A percentile compares a stretch with the other conserved stretches of the same genome.
Conservation (phyloP, 768 basidiomycete genomes). For the Auricularia sp. region DNA sequence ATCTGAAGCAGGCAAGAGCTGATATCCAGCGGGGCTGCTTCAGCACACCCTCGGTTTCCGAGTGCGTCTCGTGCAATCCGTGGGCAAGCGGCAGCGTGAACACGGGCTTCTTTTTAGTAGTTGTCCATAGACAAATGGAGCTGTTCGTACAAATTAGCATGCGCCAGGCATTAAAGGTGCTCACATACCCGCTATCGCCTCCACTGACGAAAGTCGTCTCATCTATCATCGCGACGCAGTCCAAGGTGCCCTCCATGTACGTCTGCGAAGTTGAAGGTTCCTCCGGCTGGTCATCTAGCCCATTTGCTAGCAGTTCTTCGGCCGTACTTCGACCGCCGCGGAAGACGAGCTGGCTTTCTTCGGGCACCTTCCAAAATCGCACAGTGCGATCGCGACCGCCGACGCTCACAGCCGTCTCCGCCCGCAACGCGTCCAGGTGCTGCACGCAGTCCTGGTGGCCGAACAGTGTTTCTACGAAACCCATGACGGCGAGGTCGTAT, state of each 20-base stretch:
- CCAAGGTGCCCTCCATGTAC: slow-evolving; percentile 85
- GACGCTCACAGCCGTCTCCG: slow-evolving; percentile 76
- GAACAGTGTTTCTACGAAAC: slow-evolving; percentile 92
- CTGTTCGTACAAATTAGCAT: slow-evolving; percentile 29
- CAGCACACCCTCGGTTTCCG: slow-evolving; percentile 65
- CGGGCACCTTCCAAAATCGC: slow-evolving; percentile 92
- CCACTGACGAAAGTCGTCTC: slow-evolving; percentile 88
- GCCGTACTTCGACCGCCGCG: slow-evolving; percentile 65
- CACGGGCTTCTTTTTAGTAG: slow-evolving; percentile 87
- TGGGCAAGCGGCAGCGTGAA: slow-evolving; percentile 83
- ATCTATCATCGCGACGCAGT: slow-evolving; percentile 91
- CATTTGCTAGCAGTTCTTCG: slow-evolving; percentile 72
- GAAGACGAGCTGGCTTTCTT: slow-evolving; percentile 92
- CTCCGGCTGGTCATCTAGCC: slow-evolving; percentile 50
- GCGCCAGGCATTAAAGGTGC: slow-evolving; percentile 4
- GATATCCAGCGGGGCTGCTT: slow-evolving; percentile 88
- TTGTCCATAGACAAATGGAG: slow-evolving; percentile 88
- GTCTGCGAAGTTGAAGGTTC: slow-evolving; percentile 33
- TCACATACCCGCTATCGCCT: slow-evolving; percentile 81
- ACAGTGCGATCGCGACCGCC: slow-evolving; percentile 87
- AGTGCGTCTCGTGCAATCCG: slow-evolving; percentile 63
- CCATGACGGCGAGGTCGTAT: slow-evolving; percentile 74
- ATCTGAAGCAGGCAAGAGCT: slow-evolving; percentile 67
- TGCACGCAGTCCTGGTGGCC: slow-evolving; percentile 90
- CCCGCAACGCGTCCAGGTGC: slow-evolving; percentile 67